Percentiles rank a stretch among this genome's conserved stretches.
Conservation (phyloP, 139 green algal species). For the Trebouxia sp. region DNA sequence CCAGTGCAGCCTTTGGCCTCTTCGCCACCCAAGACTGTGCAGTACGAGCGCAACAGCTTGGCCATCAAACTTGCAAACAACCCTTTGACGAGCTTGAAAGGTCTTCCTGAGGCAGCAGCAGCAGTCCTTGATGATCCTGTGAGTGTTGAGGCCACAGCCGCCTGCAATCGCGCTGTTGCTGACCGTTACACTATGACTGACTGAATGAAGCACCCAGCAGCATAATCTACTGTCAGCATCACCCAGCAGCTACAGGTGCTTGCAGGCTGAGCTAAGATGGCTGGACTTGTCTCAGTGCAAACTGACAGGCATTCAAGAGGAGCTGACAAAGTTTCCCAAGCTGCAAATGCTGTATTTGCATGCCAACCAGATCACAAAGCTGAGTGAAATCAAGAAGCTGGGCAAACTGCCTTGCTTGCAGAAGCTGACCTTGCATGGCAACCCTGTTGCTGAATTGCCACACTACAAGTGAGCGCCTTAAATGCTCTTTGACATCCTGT, state of each 20-base stretch:
- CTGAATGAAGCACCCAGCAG: background rate
- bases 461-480: constrained; percentile 43
- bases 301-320: constrained; percentile 40
- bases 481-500: background rate
- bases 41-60: background rate
- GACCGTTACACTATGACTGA: background rate
- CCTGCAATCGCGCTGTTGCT: too few species aligned
- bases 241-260: background rate
- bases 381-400: constrained; percentile 48
- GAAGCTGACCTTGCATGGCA: constrained; percentile 57
- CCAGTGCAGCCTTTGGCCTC: background rate
- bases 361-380: constrained; percentile 46
- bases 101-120: background rate
- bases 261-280: constrained; percentile 44
- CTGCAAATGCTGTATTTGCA: constrained; percentile 58
- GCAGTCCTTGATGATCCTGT: constrained; percentile 2
- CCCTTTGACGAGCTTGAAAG: background rate
- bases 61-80: constrained; percentile 16
- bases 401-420: constrained; percentile 36
- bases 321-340: constrained; percentile 43
- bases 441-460: constrained; percentile 42
- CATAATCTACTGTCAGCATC: background rate
- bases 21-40: background rate
- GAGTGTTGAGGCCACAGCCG: background rate
- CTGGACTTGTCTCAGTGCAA: constrained; percentile 50